Evolutionary conservation across 768 basidiomycete genomes (phyloP).

Genomic region (Hemileccinum impolitum): DNA sequence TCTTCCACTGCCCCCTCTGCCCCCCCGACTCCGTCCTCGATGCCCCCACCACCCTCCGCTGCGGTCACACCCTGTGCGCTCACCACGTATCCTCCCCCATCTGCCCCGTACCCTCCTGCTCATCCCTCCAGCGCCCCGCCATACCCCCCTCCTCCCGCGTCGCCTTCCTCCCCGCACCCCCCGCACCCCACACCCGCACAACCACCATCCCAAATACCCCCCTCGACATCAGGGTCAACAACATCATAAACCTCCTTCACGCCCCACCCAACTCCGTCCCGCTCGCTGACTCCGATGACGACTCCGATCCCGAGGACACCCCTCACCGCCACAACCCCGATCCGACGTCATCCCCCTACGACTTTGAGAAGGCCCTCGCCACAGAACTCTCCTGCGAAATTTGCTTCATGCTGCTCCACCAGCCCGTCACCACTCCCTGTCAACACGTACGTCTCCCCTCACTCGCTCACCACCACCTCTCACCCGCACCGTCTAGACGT

Average conservation of each 20-base stretch:
- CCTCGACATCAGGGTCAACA: slow-evolving; percentile 58
- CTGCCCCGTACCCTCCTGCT: slow-evolving; percentile 39
- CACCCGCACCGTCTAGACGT: slow-evolving; percentile 54
- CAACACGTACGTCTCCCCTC: slow-evolving; percentile 69
- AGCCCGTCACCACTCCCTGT: slow-evolving; percentile 91
- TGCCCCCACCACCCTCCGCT: slow-evolving; percentile 59
- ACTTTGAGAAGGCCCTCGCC: slow-evolving; percentile 58
- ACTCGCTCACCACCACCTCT: slow-evolving; percentile 4
- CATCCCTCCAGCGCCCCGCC: slow-evolving; percentile 12
- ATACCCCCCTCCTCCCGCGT: slow-evolving; percentile 42
- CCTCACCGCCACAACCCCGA: slow-evolving; percentile 9
- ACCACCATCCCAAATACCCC: neutral
- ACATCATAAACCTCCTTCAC: slow-evolving; percentile 46
- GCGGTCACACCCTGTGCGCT: slow-evolving; percentile 81
- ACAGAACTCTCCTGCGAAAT: slow-evolving; percentile 86
- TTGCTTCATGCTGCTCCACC: slow-evolving; percentile 78
- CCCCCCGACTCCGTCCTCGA: slow-evolving; percentile 32
- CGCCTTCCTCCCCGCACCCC: slow-evolving; percentile 34
- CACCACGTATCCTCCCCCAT: slow-evolving; percentile 39
- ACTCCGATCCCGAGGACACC: slow-evolving; percentile 29
- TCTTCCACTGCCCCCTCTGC: slow-evolving; percentile 59
- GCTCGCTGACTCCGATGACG: slow-evolving; percentile 28
- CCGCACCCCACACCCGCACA: slow-evolving; percentile 12
- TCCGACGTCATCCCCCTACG: slow-evolving; percentile 29
- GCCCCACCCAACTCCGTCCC: slow-evolving; percentile 17